Conservation (phyloP, 805 yeast genomes). For the Saccharomycopsis malanga region DNA sequence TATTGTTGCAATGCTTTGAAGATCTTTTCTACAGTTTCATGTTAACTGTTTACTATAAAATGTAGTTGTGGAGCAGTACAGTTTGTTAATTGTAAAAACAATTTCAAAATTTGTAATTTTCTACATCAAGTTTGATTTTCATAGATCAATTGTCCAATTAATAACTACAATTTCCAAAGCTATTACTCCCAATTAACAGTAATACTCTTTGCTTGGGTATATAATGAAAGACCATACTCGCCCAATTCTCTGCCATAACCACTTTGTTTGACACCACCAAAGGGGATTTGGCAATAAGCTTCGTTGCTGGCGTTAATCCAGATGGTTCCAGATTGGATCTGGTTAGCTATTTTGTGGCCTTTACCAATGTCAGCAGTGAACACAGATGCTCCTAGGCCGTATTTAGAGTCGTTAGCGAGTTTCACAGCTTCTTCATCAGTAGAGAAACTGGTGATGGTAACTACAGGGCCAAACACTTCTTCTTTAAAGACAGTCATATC, state of each 20-base stretch:
- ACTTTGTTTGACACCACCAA: conserved; percentile 62
- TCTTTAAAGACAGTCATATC: conserved; percentile 38
- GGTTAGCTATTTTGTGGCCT: conserved; percentile 36
- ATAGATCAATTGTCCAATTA: too few relatives aligned
- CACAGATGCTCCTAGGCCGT: conserved; percentile 43
- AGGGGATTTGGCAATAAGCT: conserved; percentile 50
- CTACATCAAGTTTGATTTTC: too few relatives aligned
- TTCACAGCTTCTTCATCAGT: conserved; percentile 38
- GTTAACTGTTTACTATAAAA: too few relatives aligned
- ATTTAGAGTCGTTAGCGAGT: conserved; percentile 37
- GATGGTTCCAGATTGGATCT: conserved; percentile 42
- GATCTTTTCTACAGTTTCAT: too few relatives aligned
- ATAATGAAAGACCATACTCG: conserved; percentile 52
- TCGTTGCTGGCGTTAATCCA: conserved; percentile 57
- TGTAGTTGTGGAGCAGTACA: too few relatives aligned
- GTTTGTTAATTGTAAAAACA: too few relatives aligned
- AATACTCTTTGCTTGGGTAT: conserved; percentile 60
- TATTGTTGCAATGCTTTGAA: too few relatives aligned
- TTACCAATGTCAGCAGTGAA: conserved; percentile 34
- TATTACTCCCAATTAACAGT: conserved; percentile 52
- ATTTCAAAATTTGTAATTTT: too few relatives aligned
- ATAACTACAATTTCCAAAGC: too few relatives aligned
- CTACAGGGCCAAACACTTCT: conserved; percentile 50
- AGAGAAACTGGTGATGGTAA: conserved; percentile 36
- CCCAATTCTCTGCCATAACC: conserved; percentile 68